Evolutionary conservation across 345 rosid genomes (phyloP), one percentile per base, ranked within the genome.

Genomic region (Boechera divaricarpa): DNA sequence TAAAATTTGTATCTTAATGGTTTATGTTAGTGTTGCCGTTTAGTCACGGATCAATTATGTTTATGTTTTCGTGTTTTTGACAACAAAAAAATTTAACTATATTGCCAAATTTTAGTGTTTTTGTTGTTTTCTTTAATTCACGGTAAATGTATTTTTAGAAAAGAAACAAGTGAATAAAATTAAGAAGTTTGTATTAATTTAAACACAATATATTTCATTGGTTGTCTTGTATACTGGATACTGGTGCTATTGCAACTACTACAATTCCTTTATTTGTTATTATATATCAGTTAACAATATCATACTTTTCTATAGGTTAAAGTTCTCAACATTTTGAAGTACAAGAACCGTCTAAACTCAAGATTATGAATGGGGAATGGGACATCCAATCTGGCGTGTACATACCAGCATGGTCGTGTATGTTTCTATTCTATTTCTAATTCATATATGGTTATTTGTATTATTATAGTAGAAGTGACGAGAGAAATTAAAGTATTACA

Each of bases 231-330:
- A 47, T 59, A 59, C 4, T 31, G 35, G 16, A 24, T 10, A 55
- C 72, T 74, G 58, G 56, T 74, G 29, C 49, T 74, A 26, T 74
- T 65, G 65, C 78, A 65, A 66, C 78, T 56, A 26, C 49, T 28
- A 36, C 39, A 61, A 62, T 10, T 61, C 13, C 16, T 44, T 21
- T 13, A 24, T 42, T 45, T 45, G 28, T 58, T 57, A 57, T 36
- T 29, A 67, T 41, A 3, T 10, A 3, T 47, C 60, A 75, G 53
- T 47, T 45, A 51, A 48, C 58, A 57, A 67, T 57, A 66, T 75
- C 26, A 58, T 66, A 74, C 47, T 41, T 63, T 74, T 63, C 47
- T 64, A 41, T 31, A 41, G 1, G 15, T 41, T 36, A 39, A 32
- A 32, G 65, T 35, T 56, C 60, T 66, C 26, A 74, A 57, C 15